phyloP scores from a whole-genome alignment of 306 rosid genomes.

The Datisca glomerata region DNA sequence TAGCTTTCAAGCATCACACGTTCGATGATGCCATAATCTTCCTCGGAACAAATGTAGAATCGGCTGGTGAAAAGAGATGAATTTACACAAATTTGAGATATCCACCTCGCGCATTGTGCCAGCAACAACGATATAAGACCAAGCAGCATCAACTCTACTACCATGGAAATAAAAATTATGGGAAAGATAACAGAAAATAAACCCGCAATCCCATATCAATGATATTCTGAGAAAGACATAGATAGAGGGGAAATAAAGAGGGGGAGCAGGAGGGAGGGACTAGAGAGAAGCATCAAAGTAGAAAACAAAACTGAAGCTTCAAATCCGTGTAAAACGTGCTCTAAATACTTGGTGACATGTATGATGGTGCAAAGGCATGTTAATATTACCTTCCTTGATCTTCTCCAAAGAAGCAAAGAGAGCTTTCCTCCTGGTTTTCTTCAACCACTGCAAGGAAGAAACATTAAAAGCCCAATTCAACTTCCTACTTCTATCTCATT shows the following conservation, averaged over 20 bases:
- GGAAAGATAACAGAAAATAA: not conserved
- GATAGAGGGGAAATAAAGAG: not conserved
- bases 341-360: too few species aligned
- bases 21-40: constrained; percentile 27
- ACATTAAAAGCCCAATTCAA: too few species aligned
- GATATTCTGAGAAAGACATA: too few species aligned
- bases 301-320: not conserved
- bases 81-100: constrained; percentile 80
- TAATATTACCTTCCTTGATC: too few species aligned
- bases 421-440: too few species aligned
- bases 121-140: constrained; percentile 84
- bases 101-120: constrained; percentile 85
- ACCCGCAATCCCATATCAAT: not conserved
- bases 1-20: constrained; percentile 23
- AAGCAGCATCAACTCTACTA: constrained; percentile 91
- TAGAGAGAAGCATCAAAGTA: not conserved
- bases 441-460: too few species aligned
- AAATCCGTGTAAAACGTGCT: too few species aligned
- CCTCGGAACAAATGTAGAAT: constrained; percentile 64
- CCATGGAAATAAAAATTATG: constrained; percentile 1
- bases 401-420: too few species aligned
- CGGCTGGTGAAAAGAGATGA: constrained; percentile 65
- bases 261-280: not conserved
- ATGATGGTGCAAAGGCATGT: too few species aligned
- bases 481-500: too few species aligned